Evolutionary conservation across 2,329 filamentous ascomycete genomes (phyloP).

Genomic region (Diplocarpon rosae): DNA sequence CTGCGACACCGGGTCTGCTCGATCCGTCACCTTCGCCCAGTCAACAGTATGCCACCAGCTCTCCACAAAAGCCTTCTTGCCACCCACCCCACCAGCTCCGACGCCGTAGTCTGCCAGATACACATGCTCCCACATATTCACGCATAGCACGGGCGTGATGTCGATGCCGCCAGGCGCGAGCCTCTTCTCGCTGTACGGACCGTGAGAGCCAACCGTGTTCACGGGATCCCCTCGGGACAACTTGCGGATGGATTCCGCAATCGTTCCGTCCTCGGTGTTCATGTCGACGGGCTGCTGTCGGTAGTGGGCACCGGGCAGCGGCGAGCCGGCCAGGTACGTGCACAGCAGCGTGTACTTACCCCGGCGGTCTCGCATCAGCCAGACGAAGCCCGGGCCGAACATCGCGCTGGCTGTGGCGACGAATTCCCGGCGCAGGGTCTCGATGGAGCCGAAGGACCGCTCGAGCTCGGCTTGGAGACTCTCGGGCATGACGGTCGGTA

Average conservation of each 20-base stretch:
- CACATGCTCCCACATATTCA: conserved; percentile 94
- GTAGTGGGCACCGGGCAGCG: conserved; percentile 76
- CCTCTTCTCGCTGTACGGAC: conserved; percentile 23
- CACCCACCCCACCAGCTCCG: conserved; percentile 44
- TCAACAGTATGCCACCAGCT: conserved; percentile 83
- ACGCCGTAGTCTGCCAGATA: conserved; percentile 75
- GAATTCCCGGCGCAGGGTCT: conserved; percentile 72
- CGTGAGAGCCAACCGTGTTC: conserved; percentile 28
- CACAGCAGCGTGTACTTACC: conserved; percentile 55
- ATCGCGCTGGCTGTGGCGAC: conserved; percentile 72
- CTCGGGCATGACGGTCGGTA: conserved; percentile 40
- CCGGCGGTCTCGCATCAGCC: conserved; percentile 57
- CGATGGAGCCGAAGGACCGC: conserved; percentile 67
- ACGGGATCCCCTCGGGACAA: conserved; percentile 23
- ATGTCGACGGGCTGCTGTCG: conserved; percentile 56
- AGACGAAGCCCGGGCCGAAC: conserved; percentile 96
- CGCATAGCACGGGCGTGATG: conserved; percentile 68
- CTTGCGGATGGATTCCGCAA: conserved; percentile 31
- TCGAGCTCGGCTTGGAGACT: conserved; percentile 49
- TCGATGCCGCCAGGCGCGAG: conserved; percentile 56
- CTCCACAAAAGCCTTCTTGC: conserved; percentile 66
- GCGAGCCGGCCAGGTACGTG: conserved; percentile 87
- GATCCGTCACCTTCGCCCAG: conserved; percentile 59
- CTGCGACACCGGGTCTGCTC: conserved; percentile 8
- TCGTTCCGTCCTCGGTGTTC: conserved; percentile 44